Conservation (phyloP, 331 rosid species). For the Malus hybrid region DNA sequence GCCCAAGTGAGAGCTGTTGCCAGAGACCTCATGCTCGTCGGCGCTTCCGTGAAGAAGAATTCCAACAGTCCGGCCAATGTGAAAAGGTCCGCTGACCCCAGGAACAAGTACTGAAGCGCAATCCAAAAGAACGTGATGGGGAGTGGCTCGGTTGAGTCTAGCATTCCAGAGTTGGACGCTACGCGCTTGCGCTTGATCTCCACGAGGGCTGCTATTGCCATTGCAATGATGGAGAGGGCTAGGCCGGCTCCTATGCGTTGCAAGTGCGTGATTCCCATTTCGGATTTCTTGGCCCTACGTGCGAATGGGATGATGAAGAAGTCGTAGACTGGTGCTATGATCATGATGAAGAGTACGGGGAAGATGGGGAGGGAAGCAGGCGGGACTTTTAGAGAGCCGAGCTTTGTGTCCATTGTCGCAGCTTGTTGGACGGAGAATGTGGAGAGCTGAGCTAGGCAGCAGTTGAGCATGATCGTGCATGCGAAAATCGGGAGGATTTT, state of each 20-base stretch:
- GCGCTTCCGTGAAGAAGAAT: conserved; percentile 95
- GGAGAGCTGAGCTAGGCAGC: conserved; percentile 84
- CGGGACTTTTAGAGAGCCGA: conserved; percentile 71
- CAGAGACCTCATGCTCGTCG: conserved; percentile 72
- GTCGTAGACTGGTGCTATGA: conserved; percentile 87
- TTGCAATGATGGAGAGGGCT: conserved; percentile 68
- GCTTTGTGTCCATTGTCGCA: conserved; percentile 81
- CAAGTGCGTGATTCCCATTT: conserved; percentile 78
- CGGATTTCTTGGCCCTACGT: conserved; percentile 53
- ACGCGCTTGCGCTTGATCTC: conserved; percentile 75
- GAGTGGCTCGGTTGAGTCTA: conserved; percentile 42
- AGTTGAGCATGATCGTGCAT: conserved; percentile 80
- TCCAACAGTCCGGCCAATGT: conserved; percentile 79
- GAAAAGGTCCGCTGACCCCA: conserved; percentile 98
- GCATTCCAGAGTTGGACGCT: conserved; percentile 32
- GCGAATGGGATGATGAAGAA: conserved; percentile 70
- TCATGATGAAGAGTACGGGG: conserved; percentile 77
- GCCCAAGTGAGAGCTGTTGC: conserved; percentile 97
- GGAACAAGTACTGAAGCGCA: conserved; percentile 75
- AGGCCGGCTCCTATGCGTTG: conserved; percentile 82
- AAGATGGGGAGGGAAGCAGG: conserved; percentile 92
- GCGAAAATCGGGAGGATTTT: conserved; percentile 76
- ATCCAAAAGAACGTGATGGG: conserved; percentile 88
- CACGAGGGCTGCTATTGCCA: conserved; percentile 90
- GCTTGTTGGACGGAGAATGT: conserved; percentile 95